Base-by-base conservation (phyloP, 2,329 filamentous ascomycete species). In the Alternaria angustiovoidea region DNA sequence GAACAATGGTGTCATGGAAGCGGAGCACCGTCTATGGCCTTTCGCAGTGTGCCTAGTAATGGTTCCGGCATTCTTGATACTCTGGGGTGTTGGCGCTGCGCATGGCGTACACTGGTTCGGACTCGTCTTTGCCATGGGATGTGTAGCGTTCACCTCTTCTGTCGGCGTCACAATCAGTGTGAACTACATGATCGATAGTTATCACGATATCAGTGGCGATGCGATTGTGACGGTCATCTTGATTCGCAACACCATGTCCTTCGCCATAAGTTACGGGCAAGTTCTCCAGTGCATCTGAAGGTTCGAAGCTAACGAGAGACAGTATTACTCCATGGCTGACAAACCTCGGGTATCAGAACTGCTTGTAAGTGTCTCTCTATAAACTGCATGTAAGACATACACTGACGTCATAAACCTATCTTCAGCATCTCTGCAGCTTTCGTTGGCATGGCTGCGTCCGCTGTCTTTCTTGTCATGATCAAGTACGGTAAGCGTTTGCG, bases 41-140 rank as follows among this genome's bases (percentile, higher is more conserved):
- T 80, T 82, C 60, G 52, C 69, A 2, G 68, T 74, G 1, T 79
- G 78, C 11, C 57, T 80, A 11, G 55, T 85, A 4, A 66, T 84
- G 26, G 74, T 83, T 5, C 81, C 83, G 0, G 78, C 74, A 9
- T 80, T 78, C 0, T 71, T 84, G 4, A 78, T 85, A 39, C 70
- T 85, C 1, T 85, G 83, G 82, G 84, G 84, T 30, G 80, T 85
- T 0, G 84, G 84, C 5, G 82, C 84, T 3, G 81, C 81, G 42
- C 78, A 83, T 34, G 62, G 77, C 5, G 66, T 85, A n/a, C 83
- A 85, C 44, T 83, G 81, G 81, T 78, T 85, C 44, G 84, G 83
- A 1, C 70, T 83, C 6, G 72, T 85, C 3, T 79, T 84, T 32
- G 82, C 81, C 1, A 83, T 84, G 78, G 81, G 80, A 4, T 64